Conservation (phyloP, 2,329 filamentous ascomycete genomes). For the Aspergillus viridinutans region DNA sequence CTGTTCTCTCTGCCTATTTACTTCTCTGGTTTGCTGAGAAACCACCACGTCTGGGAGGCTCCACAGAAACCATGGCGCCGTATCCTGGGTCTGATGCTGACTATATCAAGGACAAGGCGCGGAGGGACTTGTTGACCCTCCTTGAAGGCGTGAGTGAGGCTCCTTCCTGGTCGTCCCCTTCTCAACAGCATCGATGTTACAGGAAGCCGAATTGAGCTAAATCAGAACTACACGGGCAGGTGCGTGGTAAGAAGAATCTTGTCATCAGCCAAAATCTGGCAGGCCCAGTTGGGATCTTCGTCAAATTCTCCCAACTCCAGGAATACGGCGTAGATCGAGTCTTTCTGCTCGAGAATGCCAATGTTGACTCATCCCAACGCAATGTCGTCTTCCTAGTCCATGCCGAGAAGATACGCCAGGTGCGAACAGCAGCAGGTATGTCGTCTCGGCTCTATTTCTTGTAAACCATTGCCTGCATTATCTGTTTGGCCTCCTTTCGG, state of each 20-base stretch:
- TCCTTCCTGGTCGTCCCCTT: constrained; percentile 21
- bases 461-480: constrained; percentile 4
- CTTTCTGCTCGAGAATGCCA: constrained; percentile 93
- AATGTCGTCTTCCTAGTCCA: constrained; percentile 93
- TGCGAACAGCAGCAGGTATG: constrained; percentile 84
- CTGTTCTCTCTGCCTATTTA: constrained; percentile 2
- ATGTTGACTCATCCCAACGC: constrained; percentile 88
- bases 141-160: constrained; percentile 84
- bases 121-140: constrained; percentile 82
- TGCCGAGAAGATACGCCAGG: constrained; percentile 81
- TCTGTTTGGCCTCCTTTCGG: constrained; percentile 1
- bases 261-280: constrained; percentile 88
- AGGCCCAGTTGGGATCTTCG: constrained; percentile 82
- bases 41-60: constrained; percentile 13
- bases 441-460: constrained; percentile 15
- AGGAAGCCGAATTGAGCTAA: constrained; percentile 21
- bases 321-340: constrained; percentile 98
- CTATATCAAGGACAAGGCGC: constrained; percentile 54
- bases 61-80: constrained; percentile 37
- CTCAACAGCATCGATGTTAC: constrained; percentile 2
- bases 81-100: constrained; percentile 43
- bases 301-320: constrained; percentile 91
- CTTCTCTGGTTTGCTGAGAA: constrained; percentile 1
- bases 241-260: constrained; percentile 97
- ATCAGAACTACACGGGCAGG: constrained; percentile 51